These are phyloP conservation scores for Colletotrichum limetticola DNA, from an alignment of 2,329 filamentous ascomycete genomes.

Conservation along the genomic window DNA sequence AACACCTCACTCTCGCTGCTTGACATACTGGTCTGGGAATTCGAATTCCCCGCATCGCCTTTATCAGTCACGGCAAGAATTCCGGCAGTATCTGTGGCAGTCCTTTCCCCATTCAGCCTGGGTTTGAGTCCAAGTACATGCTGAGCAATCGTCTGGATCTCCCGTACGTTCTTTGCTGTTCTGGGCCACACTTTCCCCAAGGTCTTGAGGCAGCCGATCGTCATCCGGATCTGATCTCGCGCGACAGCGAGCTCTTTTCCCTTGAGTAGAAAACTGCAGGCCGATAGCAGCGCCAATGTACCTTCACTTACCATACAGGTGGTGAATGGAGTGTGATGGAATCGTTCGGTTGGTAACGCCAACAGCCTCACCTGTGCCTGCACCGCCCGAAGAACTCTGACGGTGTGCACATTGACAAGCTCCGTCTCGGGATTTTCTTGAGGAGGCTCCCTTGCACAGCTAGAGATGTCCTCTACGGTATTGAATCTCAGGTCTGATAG, in stretches of 20 bases:
- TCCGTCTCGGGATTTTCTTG: conserved; percentile 36
- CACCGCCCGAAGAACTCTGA: conserved; percentile 48
- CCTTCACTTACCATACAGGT: conserved; percentile 54
- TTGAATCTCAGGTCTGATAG: conserved; percentile 52
- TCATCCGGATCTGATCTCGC: conserved; percentile 54
- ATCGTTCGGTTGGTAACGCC: conserved; percentile 46
- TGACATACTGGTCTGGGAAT: neutral
- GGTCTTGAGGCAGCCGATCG: conserved; percentile 51
- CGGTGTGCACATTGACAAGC: conserved; percentile 50
- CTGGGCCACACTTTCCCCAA: conserved; percentile 51
- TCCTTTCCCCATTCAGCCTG: neutral
- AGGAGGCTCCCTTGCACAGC: conserved; percentile 44
- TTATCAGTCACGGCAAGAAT: neutral
- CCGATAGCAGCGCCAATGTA: conserved; percentile 48
- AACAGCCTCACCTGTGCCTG: conserved; percentile 52
- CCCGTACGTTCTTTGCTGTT: conserved; percentile 47
- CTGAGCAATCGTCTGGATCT: conserved; percentile 52
- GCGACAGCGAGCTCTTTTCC: conserved; percentile 46
- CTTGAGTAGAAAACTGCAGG: conserved; percentile 48
- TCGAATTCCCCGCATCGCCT: neutral
- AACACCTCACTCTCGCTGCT: neutral
- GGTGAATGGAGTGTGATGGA: conserved; percentile 51
- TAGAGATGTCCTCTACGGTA: conserved; percentile 49
- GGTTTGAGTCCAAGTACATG: conserved; percentile 39
- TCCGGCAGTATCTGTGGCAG: neutral